phyloP scores from a whole-genome alignment of 768 basidiomycete species.

The Russula griseocarnosa region DNA sequence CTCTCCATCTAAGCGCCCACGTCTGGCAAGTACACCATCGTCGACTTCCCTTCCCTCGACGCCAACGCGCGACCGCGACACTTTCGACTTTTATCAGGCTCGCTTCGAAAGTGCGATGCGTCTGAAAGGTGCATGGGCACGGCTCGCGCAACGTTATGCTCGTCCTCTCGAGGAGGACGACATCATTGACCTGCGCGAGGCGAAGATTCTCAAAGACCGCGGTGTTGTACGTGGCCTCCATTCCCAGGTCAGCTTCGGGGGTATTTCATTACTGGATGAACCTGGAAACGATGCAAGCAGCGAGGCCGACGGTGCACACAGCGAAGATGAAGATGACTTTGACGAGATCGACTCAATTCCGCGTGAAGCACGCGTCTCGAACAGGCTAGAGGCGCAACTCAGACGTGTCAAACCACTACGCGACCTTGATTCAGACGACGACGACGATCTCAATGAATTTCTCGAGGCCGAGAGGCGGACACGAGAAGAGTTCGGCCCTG shows the following conservation, averaged over 20 bases:
- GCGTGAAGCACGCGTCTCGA: constrained; percentile 34
- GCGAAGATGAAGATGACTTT: constrained; percentile 49
- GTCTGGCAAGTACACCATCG: constrained; percentile 46
- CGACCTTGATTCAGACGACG: constrained; percentile 47
- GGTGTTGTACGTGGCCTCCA: constrained; percentile 53
- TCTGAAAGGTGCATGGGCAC: constrained; percentile 59
- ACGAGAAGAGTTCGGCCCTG: constrained; percentile 47
- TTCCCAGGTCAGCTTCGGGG: constrained; percentile 49
- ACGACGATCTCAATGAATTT: constrained; percentile 62
- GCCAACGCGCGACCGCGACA: constrained; percentile 26
- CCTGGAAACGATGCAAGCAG: constrained; percentile 38
- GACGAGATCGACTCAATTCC: constrained; percentile 60
- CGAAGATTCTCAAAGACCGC: constrained; percentile 61
- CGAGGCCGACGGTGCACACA: constrained; percentile 37
- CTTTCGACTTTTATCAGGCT: constrained; percentile 48
- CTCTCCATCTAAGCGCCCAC: constrained; percentile 48
- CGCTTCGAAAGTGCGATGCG: constrained; percentile 55
- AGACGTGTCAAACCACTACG: constrained; percentile 41
- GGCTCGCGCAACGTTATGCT: constrained; percentile 64
- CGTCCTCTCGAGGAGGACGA: constrained; percentile 73
- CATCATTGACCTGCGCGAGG: constrained; percentile 63
- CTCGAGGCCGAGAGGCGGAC: constrained; percentile 57
- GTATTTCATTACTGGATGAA: constrained; percentile 40
- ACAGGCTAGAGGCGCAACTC: constrained; percentile 35
- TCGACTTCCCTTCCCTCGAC: constrained; percentile 31